phyloP scores from a whole-genome alignment of 2,329 filamentous ascomycete species.

The Fusarium agapanthi region DNA sequence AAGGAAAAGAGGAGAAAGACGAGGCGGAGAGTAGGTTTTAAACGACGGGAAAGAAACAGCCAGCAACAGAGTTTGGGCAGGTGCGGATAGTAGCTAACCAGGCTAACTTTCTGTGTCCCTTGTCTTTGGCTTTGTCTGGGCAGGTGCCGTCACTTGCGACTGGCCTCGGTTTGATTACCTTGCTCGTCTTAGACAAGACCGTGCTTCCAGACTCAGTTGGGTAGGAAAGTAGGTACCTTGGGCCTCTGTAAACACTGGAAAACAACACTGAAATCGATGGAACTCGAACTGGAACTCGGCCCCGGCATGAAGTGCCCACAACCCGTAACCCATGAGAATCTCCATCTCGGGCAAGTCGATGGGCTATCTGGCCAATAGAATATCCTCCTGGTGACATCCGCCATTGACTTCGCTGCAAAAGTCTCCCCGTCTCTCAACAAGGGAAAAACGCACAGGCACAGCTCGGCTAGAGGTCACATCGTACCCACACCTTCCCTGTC shows the following conservation, averaged over 20 bases:
- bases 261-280: conserved; percentile 24
- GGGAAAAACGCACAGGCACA: conserved; percentile 35
- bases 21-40: conserved; percentile 36
- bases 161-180: conserved; percentile 43
- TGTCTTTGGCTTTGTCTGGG: conserved; percentile 34
- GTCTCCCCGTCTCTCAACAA: conserved; percentile 25
- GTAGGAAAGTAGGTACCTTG: background rate
- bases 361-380: conserved; percentile 13
- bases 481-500: conserved; percentile 26
- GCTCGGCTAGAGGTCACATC: conserved; percentile 27
- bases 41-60: conserved; percentile 7
- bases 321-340: conserved; percentile 16
- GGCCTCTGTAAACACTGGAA: background rate
- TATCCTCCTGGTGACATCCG: conserved; percentile 4
- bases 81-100: background rate
- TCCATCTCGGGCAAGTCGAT: conserved; percentile 8
- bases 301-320: conserved; percentile 31
- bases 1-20: conserved; percentile 14
- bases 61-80: conserved; percentile 9
- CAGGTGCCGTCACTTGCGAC: conserved; percentile 25
- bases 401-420: conserved; percentile 28
- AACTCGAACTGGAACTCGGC: conserved; percentile 20
- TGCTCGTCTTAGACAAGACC: conserved; percentile 22
- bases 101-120: conserved; percentile 1
- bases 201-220: conserved; percentile 24